Percentiles rank a stretch among this genome's conserved stretches.
Evolutionary conservation across 768 basidiomycete genomes (phyloP).

Genomic region (Lentinus tigrinus): DNA sequence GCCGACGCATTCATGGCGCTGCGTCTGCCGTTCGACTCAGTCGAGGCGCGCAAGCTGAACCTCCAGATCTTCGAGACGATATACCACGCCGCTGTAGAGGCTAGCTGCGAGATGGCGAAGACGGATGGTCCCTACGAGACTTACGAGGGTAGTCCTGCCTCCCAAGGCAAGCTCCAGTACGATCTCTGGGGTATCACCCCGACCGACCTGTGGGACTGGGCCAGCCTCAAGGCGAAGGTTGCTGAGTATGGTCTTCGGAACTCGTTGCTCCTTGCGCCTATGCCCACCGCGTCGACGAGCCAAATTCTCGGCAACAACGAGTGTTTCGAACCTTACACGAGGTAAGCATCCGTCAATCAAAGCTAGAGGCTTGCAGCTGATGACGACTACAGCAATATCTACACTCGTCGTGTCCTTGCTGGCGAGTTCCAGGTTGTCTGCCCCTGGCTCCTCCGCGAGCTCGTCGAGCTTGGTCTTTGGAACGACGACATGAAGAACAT

Average conservation of each 20-base stretch:
- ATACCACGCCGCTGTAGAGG: conserved; percentile 92
- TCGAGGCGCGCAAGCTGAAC: conserved; percentile 84
- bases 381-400: conserved; percentile 74
- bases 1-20: conserved; percentile 98
- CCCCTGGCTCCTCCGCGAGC: conserved; percentile 97
- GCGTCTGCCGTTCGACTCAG: conserved; percentile 92
- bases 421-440: conserved; percentile 99
- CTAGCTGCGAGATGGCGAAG: conserved; percentile 83
- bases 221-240: conserved; percentile 81
- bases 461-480: conserved; percentile 94
- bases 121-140: conserved; percentile 83
- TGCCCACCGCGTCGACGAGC: conserved; percentile 98
- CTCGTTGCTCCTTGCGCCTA: conserved; percentile 90
- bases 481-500: conserved; percentile 99
- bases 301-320: conserved; percentile 99
- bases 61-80: conserved; percentile 98
- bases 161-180: conserved; percentile 84
- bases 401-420: conserved; percentile 97
- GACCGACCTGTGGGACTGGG: conserved; percentile 92
- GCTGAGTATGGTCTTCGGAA: conserved; percentile 80
- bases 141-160: conserved; percentile 88
- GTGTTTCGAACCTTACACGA: conserved; percentile 98
- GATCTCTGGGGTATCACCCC: conserved; percentile 95
- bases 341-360: conserved; percentile 39
- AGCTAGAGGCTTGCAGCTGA: neutral